These are phyloP conservation scores for Trichoderma arundinaceum DNA, from an alignment of 2,329 filamentous ascomycete species.

Conservation along the genomic window DNA sequence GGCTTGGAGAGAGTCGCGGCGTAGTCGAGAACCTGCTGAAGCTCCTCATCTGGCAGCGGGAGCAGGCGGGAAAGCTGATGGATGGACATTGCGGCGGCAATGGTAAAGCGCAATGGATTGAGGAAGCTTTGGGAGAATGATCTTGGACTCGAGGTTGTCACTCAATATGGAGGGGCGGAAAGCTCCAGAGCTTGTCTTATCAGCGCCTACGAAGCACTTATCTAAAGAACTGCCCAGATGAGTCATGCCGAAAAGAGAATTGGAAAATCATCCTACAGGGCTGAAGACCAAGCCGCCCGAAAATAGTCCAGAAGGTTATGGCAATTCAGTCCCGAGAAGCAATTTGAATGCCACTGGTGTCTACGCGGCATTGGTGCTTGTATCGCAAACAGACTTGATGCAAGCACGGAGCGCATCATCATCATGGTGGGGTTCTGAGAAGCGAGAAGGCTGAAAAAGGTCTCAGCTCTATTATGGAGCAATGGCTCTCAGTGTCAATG, in stretches of 20 bases:
- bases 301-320: too few species aligned
- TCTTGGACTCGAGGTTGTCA: neutral
- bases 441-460: too few species aligned
- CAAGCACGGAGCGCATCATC: too few species aligned
- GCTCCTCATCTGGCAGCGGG: slow-evolving; percentile 81
- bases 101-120: neutral
- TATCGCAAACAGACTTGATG: too few species aligned
- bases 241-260: slow-evolving; percentile 30
- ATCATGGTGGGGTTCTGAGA: too few species aligned
- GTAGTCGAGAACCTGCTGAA: slow-evolving; percentile 85
- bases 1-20: slow-evolving; percentile 75
- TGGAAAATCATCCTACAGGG: too few species aligned
- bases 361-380: too few species aligned
- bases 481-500: too few species aligned
- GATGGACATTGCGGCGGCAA: slow-evolving; percentile 54
- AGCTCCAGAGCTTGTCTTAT: slow-evolving; percentile 7
- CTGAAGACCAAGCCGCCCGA: neutral
- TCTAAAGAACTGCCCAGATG: slow-evolving; percentile 7
- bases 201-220: neutral
- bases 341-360: too few species aligned
- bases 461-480: too few species aligned
- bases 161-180: neutral
- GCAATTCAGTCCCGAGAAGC: too few species aligned
- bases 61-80: slow-evolving; percentile 79
- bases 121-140: neutral